These are phyloP conservation scores for Phaeotremella fagi DNA, from an alignment of 768 basidiomycete genomes.

Conservation along the genomic window DNA sequence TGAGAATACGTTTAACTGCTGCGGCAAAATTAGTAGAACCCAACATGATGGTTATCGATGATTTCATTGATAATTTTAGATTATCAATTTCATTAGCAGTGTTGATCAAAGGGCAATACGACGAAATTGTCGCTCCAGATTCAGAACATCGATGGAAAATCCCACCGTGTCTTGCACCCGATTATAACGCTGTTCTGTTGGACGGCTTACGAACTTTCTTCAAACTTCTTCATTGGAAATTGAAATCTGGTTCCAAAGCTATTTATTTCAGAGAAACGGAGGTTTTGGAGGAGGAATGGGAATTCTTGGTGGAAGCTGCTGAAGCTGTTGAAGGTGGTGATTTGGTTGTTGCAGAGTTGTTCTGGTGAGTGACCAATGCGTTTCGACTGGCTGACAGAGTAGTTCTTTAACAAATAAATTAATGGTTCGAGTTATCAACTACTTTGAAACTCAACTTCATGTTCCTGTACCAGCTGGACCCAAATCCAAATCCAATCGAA, in stretches of 20 bases:
- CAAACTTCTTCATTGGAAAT: slow-evolving; percentile 88
- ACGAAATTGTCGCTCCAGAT: slow-evolving; percentile 83
- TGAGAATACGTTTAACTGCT: slow-evolving; percentile 76
- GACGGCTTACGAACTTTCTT: slow-evolving; percentile 86
- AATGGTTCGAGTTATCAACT: slow-evolving; percentile 85
- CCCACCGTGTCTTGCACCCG: slow-evolving; percentile 78
- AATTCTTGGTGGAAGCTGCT: slow-evolving; percentile 87
- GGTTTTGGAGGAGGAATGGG: slow-evolving; percentile 94
- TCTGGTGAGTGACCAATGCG: slow-evolving; percentile 61
- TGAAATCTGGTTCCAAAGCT: slow-evolving; percentile 84
- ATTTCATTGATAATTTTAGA: slow-evolving; percentile 88
- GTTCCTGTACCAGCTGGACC: slow-evolving; percentile 34
- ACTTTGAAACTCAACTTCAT: slow-evolving; percentile 89
- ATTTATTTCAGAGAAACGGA: slow-evolving; percentile 98
- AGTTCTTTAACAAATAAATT: slow-evolving; percentile 90
- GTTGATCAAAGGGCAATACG: slow-evolving; percentile 89
- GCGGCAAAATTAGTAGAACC: slow-evolving; percentile 83
- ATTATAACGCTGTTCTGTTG: slow-evolving; percentile 83
- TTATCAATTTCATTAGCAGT: slow-evolving; percentile 86
- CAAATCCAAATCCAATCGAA: neutral
- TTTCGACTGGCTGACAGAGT: slow-evolving; percentile 2
- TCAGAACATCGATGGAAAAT: slow-evolving; percentile 81
- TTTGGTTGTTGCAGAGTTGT: slow-evolving; percentile 84
- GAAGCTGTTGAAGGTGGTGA: slow-evolving; percentile 82
- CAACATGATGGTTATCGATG: slow-evolving; percentile 83